A percentile compares a stretch with the other conserved stretches of the same genome.
Evolutionary conservation across 2,329 filamentous ascomycete genomes (phyloP).

Genomic region (Sporothrix brunneoviolacea): DNA sequence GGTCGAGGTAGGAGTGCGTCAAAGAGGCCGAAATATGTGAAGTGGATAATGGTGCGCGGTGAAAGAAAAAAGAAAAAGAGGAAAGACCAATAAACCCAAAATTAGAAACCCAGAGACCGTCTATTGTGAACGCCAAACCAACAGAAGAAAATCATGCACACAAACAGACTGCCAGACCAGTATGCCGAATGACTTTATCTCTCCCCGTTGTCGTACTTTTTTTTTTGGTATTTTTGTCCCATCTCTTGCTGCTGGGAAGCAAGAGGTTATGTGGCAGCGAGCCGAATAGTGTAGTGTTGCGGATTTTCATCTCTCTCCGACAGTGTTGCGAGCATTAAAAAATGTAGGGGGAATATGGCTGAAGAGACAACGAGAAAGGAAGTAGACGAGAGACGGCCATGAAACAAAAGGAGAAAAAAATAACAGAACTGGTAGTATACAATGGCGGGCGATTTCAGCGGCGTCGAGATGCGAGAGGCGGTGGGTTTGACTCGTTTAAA

Average conservation of each 20-base stretch:
- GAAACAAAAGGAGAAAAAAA: constrained; percentile 2
- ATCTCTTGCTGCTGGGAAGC: constrained; percentile 23
- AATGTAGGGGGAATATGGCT: constrained; percentile 16
- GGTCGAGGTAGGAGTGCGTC: background rate
- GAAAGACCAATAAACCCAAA: constrained; percentile 8
- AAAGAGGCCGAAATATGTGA: constrained; percentile 5
- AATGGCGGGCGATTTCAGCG: background rate
- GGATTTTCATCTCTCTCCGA: constrained; percentile 14
- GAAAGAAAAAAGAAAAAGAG: background rate
- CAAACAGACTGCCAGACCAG: background rate
- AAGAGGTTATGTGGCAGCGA: constrained; percentile 22
- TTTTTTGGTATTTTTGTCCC: constrained; percentile 8
- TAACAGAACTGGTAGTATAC: constrained; percentile 9
- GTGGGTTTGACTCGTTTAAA: background rate
- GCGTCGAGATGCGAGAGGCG: constrained; percentile 4
- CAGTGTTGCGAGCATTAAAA: constrained; percentile 28
- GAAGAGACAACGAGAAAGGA: constrained; percentile 8
- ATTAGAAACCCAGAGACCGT: no score
- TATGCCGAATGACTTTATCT: background rate
- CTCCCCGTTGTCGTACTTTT: background rate
- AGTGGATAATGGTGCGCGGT: constrained; percentile 2
- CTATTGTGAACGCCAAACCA: constrained; percentile 16
- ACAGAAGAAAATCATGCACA: constrained; percentile 9
- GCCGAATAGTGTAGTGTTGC: constrained; percentile 25
- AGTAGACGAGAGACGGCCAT: background rate